Conservation (phyloP, 2,329 filamentous ascomycete species). For the Penicillium sumatraense region DNA sequence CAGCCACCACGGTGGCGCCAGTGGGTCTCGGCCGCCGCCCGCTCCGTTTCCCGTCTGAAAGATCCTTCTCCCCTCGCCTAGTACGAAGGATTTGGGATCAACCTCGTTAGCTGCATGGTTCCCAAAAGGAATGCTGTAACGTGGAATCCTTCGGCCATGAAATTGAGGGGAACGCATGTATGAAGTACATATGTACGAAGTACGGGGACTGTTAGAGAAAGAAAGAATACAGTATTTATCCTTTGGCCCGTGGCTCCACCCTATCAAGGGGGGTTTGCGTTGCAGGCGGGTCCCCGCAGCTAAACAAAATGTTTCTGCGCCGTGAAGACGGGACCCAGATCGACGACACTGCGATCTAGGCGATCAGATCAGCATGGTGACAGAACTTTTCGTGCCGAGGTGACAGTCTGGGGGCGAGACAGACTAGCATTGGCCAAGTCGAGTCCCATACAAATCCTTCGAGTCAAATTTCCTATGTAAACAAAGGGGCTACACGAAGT, state of each 20-base stretch:
- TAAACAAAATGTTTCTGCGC: background rate
- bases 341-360: slow-evolving; percentile 5
- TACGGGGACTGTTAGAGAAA: background rate
- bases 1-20: background rate
- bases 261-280: slow-evolving; percentile 1
- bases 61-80: slow-evolving; percentile 4
- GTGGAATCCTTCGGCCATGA: background rate
- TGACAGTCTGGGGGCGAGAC: background rate
- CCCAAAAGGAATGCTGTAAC: background rate
- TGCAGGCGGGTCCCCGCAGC: slow-evolving; percentile 4
- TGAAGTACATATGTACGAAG: background rate
- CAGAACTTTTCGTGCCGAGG: slow-evolving; percentile 3
- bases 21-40: slow-evolving; percentile 4
- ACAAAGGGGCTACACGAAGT: background rate
- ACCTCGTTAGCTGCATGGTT: background rate
- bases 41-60: background rate
- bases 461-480: background rate
- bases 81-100: background rate
- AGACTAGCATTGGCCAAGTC: background rate
- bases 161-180: background rate
- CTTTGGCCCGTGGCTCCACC: background rate
- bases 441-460: background rate
- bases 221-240: too few species aligned
- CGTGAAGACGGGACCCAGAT: background rate
- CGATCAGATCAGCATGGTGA: slow-evolving; percentile 4